Conservation (phyloP, 371 early-diverging fungal species). For the Basidiobolus heterosporus region DNA sequence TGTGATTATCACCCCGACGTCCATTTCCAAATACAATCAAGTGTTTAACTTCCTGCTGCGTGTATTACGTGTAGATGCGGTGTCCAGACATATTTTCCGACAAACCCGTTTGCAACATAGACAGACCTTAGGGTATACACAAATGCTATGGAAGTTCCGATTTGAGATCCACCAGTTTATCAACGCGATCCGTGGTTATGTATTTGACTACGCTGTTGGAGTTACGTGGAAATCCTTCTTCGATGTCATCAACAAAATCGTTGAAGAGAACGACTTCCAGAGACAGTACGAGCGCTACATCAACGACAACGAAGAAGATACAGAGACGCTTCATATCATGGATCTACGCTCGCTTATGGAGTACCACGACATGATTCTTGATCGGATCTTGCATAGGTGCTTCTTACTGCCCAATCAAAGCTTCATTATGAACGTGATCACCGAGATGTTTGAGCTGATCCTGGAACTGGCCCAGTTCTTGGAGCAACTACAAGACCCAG, state of each 20-base stretch:
- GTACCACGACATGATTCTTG: conserved; percentile 25
- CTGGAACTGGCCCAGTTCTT: conserved; percentile 10
- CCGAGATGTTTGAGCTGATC: conserved; percentile 14
- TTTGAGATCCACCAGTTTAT: conserved; percentile 24
- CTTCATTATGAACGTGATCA: conserved; percentile 11
- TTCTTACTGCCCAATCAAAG: conserved; percentile 21
- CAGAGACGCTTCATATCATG: conserved; percentile 9
- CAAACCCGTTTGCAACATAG: conserved; percentile 3
- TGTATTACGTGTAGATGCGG: conserved; percentile 12
- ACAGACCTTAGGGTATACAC: no score
- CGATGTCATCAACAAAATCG: conserved; percentile 13
- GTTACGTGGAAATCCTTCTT: conserved; percentile 21
- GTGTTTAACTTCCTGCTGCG: conserved; percentile 23
- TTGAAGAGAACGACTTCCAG: conserved; percentile 2
- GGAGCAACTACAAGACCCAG: no score
- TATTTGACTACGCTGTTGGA: conserved; percentile 22
- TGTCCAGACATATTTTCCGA: conserved; percentile 13
- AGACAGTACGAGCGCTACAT: conserved; percentile 4
- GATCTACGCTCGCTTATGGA: conserved; percentile 19
- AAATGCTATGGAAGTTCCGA: conserved; percentile 7
- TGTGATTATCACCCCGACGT: conserved; percentile 17
- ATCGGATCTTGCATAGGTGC: conserved; percentile 27
- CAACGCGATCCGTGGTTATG: conserved; percentile 16
- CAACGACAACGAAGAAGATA: conserved; percentile 3
- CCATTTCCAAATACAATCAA: conserved; percentile 21